phyloP scores from a whole-genome alignment of 192 early-diverging fungal species.

The Funneliformis mosseae region DNA sequence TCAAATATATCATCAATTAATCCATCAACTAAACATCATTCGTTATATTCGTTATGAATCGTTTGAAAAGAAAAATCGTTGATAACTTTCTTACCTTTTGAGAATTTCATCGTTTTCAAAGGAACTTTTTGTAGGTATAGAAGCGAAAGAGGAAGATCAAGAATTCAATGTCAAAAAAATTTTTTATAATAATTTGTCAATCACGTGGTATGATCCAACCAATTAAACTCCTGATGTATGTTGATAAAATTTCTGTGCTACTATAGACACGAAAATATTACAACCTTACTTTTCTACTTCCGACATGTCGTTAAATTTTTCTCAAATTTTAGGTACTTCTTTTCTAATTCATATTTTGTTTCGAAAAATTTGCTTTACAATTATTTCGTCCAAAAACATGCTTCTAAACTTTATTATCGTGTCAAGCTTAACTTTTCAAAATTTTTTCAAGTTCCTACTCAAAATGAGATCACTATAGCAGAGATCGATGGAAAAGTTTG shows the following conservation, averaged over 20 bases:
- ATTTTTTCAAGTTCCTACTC: background rate
- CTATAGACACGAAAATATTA: background rate
- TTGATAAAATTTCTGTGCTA: background rate
- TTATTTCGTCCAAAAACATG: background rate
- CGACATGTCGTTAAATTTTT: background rate
- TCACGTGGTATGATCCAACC: background rate
- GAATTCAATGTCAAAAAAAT: background rate
- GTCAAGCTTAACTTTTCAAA: background rate
- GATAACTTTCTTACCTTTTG: constrained; percentile 13
- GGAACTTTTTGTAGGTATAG: background rate
- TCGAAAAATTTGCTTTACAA: background rate
- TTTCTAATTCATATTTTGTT: background rate
- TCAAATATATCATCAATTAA: no score
- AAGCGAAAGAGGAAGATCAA: background rate
- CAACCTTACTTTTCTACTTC: background rate
- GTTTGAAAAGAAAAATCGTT: background rate
- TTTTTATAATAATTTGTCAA: background rate
- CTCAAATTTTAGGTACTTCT: background rate
- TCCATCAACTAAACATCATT: background rate
- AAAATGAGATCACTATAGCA: constrained; percentile 1
- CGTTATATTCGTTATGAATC: background rate
- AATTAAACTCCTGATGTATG: background rate
- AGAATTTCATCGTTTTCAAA: constrained; percentile 9
- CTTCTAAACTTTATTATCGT: background rate
- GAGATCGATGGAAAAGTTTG: constrained; percentile 24